phyloP scores from a whole-genome alignment of 345 rosid species.

The sweet orange (Citrus sinensis) region DNA sequence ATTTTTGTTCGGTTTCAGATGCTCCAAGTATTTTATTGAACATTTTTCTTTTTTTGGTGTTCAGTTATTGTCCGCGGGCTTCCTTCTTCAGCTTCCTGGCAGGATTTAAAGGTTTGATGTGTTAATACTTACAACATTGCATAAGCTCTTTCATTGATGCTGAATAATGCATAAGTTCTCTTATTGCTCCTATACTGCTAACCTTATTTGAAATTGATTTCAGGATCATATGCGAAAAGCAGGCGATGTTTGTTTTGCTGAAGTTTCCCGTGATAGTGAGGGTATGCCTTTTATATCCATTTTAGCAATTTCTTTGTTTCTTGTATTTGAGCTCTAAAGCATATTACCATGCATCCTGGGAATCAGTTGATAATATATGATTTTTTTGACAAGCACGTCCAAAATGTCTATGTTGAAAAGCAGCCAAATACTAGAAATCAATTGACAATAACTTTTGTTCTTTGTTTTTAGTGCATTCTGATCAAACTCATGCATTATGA shows the following conservation, averaged over 20 bases:
- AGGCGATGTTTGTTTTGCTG: constrained; percentile 95
- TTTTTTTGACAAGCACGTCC: not conserved
- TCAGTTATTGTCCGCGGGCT: constrained; percentile 88
- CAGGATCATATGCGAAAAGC: constrained; percentile 99
- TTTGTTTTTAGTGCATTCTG: not conserved
- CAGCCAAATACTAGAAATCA: not conserved
- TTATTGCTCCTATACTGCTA: not conserved
- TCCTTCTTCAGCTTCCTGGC: constrained; percentile 97
- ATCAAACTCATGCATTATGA: not conserved
- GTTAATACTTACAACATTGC: not conserved
- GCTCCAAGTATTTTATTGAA: not conserved
- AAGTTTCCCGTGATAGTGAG: constrained; percentile 82
- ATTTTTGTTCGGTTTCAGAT: not conserved
- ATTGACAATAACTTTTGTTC: not conserved
- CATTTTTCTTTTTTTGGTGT: constrained; percentile 9
- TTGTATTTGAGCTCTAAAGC: not conserved
- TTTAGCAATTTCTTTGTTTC: not conserved
- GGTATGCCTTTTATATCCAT: constrained; percentile 36
- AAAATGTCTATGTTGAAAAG: not conserved
- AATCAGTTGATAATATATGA: not conserved
- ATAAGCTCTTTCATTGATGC: not conserved
- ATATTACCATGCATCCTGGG: not conserved
- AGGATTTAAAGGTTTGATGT: constrained; percentile 77
- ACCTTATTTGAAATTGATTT: constrained; percentile 14
- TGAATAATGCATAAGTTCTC: not conserved